Evolutionary conservation across 352 stramenopile species (phyloP), one percentile per base, ranked within the genome.

Genomic region (Phytophthora megakarya): DNA sequence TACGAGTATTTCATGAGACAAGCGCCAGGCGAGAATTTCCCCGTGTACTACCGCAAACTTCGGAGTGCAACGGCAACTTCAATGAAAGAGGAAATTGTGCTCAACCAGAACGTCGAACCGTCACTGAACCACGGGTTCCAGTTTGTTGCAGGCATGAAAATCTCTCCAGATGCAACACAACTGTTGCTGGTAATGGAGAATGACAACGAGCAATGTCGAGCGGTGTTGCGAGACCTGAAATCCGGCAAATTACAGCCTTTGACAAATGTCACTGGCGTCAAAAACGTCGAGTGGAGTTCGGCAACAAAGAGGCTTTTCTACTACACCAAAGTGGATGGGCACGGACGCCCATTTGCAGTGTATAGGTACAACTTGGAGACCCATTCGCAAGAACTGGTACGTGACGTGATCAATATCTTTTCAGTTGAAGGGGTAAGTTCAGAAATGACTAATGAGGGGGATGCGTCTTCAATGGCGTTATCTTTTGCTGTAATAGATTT

Each of bases 1-100:
- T 92, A 78, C 53, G 80, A 91, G 32, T 95, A 95, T 61, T 92
- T 82, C 59, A 85, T 89, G 65, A 70, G 70, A 7, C 81, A 93
- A 53, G 51, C 65, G 4, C 70, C 80, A 0, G 61, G 78, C 1
- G 66, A 89, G 37, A 95, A 95, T 58, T 95, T 88, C 45, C 84
- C 81, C 1, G 81, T 92, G 23, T 95, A 93, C 61, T 93, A 85
- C 51, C 86, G 86, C 13, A 73, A 72, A 18, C 70, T 75, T n/a
- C 54, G 67, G 18, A 56, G 18, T 37, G 67, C 57, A 49, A 53
- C 28, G 21, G 43, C 39, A 49, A 55, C 40, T 32, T 61, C 54
- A 61, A 58, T 26, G 13, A 26, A 35, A 8, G 75, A 89, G 45
- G 65, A 92, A 72, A 65, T 89, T 42, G 78, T 95, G 52, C 64